Evolutionary conservation across 768 basidiomycete genomes (phyloP).

Genomic region (Termitomyces sp.): DNA sequence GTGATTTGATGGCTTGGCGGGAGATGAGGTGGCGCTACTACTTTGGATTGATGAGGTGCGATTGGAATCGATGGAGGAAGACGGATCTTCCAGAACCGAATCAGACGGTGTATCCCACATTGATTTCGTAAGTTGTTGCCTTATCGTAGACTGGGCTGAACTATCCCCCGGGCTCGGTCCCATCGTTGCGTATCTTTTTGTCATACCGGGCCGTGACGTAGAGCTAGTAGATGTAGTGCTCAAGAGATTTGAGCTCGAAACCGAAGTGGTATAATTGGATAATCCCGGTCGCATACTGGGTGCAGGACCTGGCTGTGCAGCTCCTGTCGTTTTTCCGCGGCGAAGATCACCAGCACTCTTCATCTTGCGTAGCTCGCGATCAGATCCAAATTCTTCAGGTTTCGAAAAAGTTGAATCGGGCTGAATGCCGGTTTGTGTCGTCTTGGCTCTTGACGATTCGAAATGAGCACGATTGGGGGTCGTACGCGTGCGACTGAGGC

Average conservation of each 20-base stretch:
- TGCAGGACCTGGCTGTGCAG: constrained; percentile 22
- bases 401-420: constrained; percentile 17
- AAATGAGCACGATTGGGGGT: constrained; percentile 63
- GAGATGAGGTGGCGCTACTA: constrained; percentile 10
- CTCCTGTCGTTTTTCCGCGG: constrained; percentile 31
- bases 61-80: constrained; percentile 10
- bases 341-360: constrained; percentile 84
- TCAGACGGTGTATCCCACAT: constrained; percentile 51
- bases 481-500: constrained; percentile 69
- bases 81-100: constrained; percentile 10
- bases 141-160: constrained; percentile 34
- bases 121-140: constrained; percentile 41
- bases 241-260: constrained; percentile 67
- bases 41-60: constrained; percentile 16
- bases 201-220: constrained; percentile 30
- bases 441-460: constrained; percentile 37
- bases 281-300: constrained; percentile 33
- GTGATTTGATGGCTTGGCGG: constrained; percentile 11
- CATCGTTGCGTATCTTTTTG: constrained; percentile 68
- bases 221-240: constrained; percentile 29
- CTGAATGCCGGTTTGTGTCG: constrained; percentile 19
- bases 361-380: constrained; percentile 75
- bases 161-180: constrained; percentile 46
- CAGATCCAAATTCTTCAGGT: constrained; percentile 40
- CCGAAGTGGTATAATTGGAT: constrained; percentile 55